Evolutionary conservation across 2,329 filamentous ascomycete species (phyloP).

Genomic region (Aspergillus vadensis): DNA sequence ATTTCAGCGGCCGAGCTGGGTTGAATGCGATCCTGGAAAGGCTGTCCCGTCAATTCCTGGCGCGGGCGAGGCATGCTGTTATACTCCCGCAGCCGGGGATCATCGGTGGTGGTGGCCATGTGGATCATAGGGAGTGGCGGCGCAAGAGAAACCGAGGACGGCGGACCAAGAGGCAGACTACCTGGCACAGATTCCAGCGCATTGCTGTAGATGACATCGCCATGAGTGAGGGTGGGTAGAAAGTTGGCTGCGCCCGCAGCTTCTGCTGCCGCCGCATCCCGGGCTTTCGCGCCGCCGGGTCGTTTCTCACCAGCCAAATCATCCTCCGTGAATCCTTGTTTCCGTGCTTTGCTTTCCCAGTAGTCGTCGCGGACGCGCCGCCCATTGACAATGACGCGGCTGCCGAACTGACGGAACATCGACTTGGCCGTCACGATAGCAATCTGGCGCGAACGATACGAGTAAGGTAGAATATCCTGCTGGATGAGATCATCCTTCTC

Average conservation of each 20-base stretch:
- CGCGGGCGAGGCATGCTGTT: constrained; percentile 79
- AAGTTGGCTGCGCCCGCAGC: constrained; percentile 61
- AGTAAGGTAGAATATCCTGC: constrained; percentile 95
- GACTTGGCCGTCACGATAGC: constrained; percentile 96
- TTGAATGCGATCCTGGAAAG: constrained; percentile 85
- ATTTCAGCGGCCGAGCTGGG: constrained; percentile 76
- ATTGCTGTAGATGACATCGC: constrained; percentile 87
- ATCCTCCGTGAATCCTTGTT: constrained; percentile 97
- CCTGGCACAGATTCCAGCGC: constrained; percentile 68
- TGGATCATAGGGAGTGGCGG: constrained; percentile 79
- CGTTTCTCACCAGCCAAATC: constrained; percentile 95
- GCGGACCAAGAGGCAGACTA: constrained; percentile 71
- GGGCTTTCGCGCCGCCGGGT: constrained; percentile 84
- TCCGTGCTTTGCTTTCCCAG: constrained; percentile 95
- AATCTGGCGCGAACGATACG: constrained; percentile 96
- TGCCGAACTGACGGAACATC: constrained; percentile 99
- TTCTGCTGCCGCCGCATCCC: constrained; percentile 76
- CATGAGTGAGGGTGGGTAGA: constrained; percentile 67
- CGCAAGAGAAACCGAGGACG: constrained; percentile 63
- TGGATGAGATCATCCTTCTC: constrained; percentile 96
- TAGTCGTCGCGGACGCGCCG: constrained; percentile 94
- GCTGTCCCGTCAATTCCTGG: constrained; percentile 83
- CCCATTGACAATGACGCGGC: constrained; percentile 85
- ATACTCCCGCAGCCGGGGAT: constrained; percentile 77
- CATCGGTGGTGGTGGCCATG: constrained; percentile 73